phyloP scores from a whole-genome alignment of 352 stramenopile species.

The Thalassiosira ordinaria region DNA sequence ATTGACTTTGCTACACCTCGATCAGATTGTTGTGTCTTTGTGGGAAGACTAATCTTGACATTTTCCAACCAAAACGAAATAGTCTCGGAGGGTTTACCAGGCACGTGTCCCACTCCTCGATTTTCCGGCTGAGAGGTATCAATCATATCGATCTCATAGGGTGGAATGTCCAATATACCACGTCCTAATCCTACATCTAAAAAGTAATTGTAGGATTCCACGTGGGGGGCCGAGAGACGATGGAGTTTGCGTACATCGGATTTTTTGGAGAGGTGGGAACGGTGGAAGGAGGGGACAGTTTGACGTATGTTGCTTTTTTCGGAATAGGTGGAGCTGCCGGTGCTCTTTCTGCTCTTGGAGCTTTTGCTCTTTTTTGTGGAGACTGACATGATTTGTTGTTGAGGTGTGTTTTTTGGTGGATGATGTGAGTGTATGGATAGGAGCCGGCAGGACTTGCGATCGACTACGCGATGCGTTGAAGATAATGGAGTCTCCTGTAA shows the following conservation, averaged over 20 bases:
- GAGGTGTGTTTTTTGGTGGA: too few relatives aligned
- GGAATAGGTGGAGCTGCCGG: neutral
- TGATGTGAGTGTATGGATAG: too few relatives aligned
- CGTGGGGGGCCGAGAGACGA: constrained; percentile 93
- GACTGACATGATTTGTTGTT: too few relatives aligned
- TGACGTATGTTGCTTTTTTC: constrained; percentile 18
- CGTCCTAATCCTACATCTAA: constrained; percentile 93
- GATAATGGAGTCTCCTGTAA: too few relatives aligned
- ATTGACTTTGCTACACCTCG: constrained; percentile 26
- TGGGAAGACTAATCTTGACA: constrained; percentile 89
- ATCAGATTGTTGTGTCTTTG: constrained; percentile 39
- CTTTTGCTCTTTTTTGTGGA: constrained; percentile 36
- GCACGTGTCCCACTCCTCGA: constrained; percentile 71
- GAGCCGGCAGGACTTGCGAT: too few relatives aligned
- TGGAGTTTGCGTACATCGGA: constrained; percentile 64
- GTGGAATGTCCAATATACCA: constrained; percentile 91
- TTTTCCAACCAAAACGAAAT: constrained; percentile 90
- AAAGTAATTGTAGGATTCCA: constrained; percentile 99
- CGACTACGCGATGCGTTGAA: too few relatives aligned
- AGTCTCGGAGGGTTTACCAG: constrained; percentile 39
- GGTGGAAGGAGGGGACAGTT: constrained; percentile 74
- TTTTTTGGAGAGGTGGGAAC: constrained; percentile 56
- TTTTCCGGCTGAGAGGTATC: constrained; percentile 87
- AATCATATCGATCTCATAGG: constrained; percentile 90
- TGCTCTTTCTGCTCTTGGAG: constrained; percentile 1